phyloP scores from a whole-genome alignment of 2,329 filamentous ascomycete genomes.

The Hypoxylon sp. region DNA sequence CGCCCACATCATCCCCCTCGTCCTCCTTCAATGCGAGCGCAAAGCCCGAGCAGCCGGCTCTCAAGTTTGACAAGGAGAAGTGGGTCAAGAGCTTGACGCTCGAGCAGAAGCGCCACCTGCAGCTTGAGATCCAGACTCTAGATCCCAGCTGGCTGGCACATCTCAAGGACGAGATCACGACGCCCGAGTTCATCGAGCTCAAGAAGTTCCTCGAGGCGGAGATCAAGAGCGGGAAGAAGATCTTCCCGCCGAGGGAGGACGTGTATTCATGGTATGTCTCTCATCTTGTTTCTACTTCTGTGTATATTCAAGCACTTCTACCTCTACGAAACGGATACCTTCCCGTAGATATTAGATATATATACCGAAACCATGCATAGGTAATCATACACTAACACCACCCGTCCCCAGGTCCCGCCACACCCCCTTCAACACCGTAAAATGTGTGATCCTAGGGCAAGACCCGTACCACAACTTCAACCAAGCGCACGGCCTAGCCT shows the following conservation, averaged over 20 bases:
- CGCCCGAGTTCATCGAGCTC: conserved; percentile 84
- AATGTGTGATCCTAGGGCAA: conserved; percentile 93
- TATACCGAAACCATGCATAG: background rate
- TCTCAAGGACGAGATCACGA: conserved; percentile 87
- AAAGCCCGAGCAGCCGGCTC: conserved; percentile 52
- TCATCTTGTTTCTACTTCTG: background rate
- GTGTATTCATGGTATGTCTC: conserved; percentile 89
- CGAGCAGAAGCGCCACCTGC: conserved; percentile 86
- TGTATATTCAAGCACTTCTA: background rate
- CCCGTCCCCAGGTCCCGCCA: conserved; percentile 84
- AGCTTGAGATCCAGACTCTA: conserved; percentile 92
- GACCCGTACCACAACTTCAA: conserved; percentile 97
- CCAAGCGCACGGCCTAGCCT: conserved; percentile 96
- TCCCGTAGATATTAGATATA: background rate
- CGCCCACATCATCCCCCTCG: conserved; percentile 36
- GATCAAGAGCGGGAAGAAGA: conserved; percentile 78
- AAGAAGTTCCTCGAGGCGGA: conserved; percentile 91
- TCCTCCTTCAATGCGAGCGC: conserved; percentile 43
- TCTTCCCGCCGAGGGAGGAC: conserved; percentile 90
- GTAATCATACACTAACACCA: conserved; percentile 39
- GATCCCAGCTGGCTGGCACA: conserved; percentile 92
- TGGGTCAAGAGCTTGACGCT: conserved; percentile 85
- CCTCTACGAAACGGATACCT: background rate
- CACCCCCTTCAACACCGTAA: conserved; percentile 89
- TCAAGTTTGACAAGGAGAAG: conserved; percentile 87